Evolutionary conservation across 2,329 filamentous ascomycete genomes (phyloP).

Genomic region (Xylariaceae sp.): DNA sequence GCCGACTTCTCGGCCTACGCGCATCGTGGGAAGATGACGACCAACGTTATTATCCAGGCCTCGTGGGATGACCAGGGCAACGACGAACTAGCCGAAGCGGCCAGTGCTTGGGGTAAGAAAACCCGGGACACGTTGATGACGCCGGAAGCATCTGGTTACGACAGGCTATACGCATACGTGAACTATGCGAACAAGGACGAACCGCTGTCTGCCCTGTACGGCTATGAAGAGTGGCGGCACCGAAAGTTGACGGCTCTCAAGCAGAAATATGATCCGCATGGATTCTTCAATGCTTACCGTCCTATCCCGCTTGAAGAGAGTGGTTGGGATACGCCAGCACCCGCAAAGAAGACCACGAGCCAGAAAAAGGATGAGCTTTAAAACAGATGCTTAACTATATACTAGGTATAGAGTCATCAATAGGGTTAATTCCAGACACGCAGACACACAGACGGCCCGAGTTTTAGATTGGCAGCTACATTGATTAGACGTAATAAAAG

Average conservation of each 20-base stretch:
- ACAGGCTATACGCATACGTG: conserved; percentile 38
- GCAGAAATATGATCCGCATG: conserved; percentile 42
- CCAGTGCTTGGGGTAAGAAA: neutral
- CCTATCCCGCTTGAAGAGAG: neutral
- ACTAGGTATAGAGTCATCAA: too few species aligned
- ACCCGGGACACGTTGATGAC: neutral
- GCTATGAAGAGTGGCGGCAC: conserved; percentile 44
- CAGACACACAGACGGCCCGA: too few species aligned
- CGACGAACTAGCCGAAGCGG: conserved; percentile 17
- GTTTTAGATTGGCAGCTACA: too few species aligned
- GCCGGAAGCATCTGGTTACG: conserved; percentile 29
- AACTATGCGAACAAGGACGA: conserved; percentile 50
- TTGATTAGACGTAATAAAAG: too few species aligned
- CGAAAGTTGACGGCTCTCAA: conserved; percentile 42
- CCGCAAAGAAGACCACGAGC: too few species aligned
- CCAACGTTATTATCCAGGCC: neutral
- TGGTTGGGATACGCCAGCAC: too few species aligned
- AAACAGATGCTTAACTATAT: too few species aligned
- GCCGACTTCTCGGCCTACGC: neutral
- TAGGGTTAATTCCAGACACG: too few species aligned
- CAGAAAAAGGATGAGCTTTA: too few species aligned
- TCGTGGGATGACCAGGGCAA: conserved; percentile 1
- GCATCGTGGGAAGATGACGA: neutral
- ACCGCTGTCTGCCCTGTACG: conserved; percentile 39
- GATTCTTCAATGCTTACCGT: conserved; percentile 13